Percentiles rank a stretch among this genome's conserved stretches.
These are phyloP conservation scores for Metschnikowia gruessii DNA, from an alignment of 805 yeast genomes.

Conservation along the genomic window DNA sequence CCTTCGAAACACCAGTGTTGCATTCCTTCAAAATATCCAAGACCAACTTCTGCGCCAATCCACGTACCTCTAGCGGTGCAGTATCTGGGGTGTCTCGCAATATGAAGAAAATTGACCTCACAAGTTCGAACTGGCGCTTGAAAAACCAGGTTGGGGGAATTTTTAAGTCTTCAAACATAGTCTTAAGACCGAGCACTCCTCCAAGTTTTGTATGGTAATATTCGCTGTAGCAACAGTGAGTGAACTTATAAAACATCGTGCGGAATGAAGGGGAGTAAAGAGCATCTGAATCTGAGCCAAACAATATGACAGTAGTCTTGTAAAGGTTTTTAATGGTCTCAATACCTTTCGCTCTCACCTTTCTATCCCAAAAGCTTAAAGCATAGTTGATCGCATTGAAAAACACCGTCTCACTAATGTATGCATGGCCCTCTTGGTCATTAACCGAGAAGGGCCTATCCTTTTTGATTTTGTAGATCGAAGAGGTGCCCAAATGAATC, in stretches of 20 bases:
- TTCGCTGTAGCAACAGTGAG: slow-evolving; percentile 90
- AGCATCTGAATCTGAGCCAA: slow-evolving; percentile 64
- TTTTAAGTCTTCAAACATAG: slow-evolving; percentile 63
- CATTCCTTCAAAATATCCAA: slow-evolving; percentile 62
- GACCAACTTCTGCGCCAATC: slow-evolving; percentile 66
- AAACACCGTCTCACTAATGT: slow-evolving; percentile 65
- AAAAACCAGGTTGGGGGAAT: slow-evolving; percentile 73
- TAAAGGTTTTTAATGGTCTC: slow-evolving; percentile 61
- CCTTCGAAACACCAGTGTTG: slow-evolving; percentile 56
- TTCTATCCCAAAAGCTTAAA: slow-evolving; percentile 68
- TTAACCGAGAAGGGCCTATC: slow-evolving; percentile 69
- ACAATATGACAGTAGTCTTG: slow-evolving; percentile 58
- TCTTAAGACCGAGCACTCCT: slow-evolving; percentile 78
- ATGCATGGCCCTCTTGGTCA: slow-evolving; percentile 74
- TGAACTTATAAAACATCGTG: slow-evolving; percentile 72
- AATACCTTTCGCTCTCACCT: slow-evolving; percentile 70
- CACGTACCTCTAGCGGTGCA: slow-evolving; percentile 77
- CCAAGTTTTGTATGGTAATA: slow-evolving; percentile 83
- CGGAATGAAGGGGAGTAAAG: slow-evolving; percentile 73
- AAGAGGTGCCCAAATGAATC: slow-evolving; percentile 70
- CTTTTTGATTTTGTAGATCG: slow-evolving; percentile 63
- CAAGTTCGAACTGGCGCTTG: slow-evolving; percentile 76
- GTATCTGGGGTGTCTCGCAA: slow-evolving; percentile 86
- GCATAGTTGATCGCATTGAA: slow-evolving; percentile 77
- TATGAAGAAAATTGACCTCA: slow-evolving; percentile 84